phyloP scores from a whole-genome alignment of 2,329 filamentous ascomycete species.

The Trichophyton schoenleinii region DNA sequence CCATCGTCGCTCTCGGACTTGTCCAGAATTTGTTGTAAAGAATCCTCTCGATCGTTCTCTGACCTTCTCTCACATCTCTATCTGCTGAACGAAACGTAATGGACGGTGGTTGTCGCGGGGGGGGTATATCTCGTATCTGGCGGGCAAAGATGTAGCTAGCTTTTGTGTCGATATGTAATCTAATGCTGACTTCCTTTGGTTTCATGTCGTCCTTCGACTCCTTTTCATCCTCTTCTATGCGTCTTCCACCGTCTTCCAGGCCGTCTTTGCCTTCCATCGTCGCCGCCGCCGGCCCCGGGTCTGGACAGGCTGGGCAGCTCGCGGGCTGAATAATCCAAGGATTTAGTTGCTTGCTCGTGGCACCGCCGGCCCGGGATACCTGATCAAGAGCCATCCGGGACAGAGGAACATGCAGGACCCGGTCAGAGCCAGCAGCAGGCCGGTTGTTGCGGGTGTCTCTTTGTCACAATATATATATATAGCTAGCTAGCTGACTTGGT shows the following conservation, averaged over 20 bases:
- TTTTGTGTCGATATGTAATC: slow-evolving; percentile 21
- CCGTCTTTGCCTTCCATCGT: not conserved
- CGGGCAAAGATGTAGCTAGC: slow-evolving; percentile 50
- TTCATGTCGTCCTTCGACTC: not conserved
- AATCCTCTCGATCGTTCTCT: not conserved
- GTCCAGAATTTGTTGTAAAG: slow-evolving; percentile 5
- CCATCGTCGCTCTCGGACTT: slow-evolving; percentile 10
- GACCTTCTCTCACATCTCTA: not conserved
- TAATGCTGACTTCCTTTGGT: not conserved
- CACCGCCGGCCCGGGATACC: not conserved
- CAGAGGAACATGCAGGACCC: no score
- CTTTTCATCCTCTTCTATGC: not conserved
- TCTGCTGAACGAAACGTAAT: not conserved
- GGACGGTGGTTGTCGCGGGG: slow-evolving; percentile 61
- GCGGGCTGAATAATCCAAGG: not conserved
- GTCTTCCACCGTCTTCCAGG: not conserved
- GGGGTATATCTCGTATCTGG: slow-evolving; percentile 32
- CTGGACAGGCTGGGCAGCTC: not conserved
- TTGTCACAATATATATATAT: no score
- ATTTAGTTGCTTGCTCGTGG: not conserved
- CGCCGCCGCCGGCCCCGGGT: not conserved
- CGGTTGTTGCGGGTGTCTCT: no score
- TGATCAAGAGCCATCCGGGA: not conserved
- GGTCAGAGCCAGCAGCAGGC: no score
- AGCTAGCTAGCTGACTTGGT: no score